phyloP scores from a whole-genome alignment of 768 basidiomycete genomes.

The Trametes coccinea region DNA sequence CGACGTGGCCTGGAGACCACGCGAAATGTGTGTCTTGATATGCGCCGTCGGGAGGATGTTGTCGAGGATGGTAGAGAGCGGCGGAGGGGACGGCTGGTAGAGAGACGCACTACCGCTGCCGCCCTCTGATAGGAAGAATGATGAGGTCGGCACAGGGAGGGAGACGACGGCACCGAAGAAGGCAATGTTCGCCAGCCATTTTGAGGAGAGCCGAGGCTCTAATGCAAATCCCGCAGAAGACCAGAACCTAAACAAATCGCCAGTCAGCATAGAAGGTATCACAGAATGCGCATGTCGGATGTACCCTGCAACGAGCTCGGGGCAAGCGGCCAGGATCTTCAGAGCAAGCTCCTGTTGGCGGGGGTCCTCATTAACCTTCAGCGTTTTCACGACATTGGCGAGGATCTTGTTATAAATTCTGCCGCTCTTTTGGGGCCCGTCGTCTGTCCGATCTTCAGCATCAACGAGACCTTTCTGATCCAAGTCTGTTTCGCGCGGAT shows the following conservation, averaged over 20 bases:
- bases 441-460: constrained; percentile 26
- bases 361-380: constrained; percentile 88
- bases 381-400: constrained; percentile 64
- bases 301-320: constrained; percentile 81
- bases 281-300: constrained; percentile 24
- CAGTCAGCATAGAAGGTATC: neutral
- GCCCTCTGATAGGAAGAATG: constrained; percentile 54
- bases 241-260: constrained; percentile 61
- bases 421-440: constrained; percentile 38
- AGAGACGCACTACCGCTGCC: constrained; percentile 35
- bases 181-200: constrained; percentile 89
- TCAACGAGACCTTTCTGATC: constrained; percentile 33
- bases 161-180: constrained; percentile 80
- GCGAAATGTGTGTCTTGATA: constrained; percentile 73
- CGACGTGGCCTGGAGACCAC: constrained; percentile 72
- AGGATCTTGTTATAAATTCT: constrained; percentile 84
- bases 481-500: constrained; percentile 61
- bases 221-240: constrained; percentile 64
- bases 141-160: constrained; percentile 63
- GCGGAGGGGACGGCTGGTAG: constrained; percentile 75
- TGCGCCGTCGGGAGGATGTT: constrained; percentile 71
- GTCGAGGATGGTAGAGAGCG: constrained; percentile 67
- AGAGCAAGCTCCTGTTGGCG: constrained; percentile 83
- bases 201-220: constrained; percentile 84
- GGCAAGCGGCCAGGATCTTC: constrained; percentile 79